phyloP scores from a whole-genome alignment of 2,329 filamentous ascomycete genomes.

The Ceratocystis albifundus region DNA sequence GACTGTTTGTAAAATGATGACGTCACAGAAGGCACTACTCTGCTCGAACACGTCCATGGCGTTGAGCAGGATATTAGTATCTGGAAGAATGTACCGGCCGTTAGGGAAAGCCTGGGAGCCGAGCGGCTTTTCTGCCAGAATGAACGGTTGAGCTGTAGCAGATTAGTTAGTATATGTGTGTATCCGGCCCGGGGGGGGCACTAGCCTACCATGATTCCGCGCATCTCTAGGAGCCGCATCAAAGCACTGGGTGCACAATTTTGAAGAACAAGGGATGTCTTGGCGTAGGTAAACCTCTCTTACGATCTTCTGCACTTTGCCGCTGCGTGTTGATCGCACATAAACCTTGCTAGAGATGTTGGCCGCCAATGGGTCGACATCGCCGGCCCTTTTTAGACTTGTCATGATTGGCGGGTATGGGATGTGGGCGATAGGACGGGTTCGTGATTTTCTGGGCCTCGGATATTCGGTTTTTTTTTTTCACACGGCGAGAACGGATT shows the following conservation, averaged over 20 bases:
- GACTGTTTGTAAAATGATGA: constrained; percentile 92
- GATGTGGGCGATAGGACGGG: background rate
- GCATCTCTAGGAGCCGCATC: constrained; percentile 67
- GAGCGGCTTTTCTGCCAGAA: constrained; percentile 79
- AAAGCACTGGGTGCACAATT: constrained; percentile 67
- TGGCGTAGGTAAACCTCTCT: constrained; percentile 89
- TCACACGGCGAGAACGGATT: background rate
- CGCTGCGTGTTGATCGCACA: constrained; percentile 84
- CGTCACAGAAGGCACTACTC: constrained; percentile 82
- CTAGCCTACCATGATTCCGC: constrained; percentile 56
- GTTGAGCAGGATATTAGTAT: constrained; percentile 90
- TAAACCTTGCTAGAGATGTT: constrained; percentile 94
- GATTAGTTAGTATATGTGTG: constrained; percentile 18
- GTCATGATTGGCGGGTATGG: constrained; percentile 39
- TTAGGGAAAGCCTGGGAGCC: constrained; percentile 70
- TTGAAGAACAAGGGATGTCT: constrained; percentile 94
- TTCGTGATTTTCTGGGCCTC: background rate
- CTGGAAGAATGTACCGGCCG: constrained; percentile 88
- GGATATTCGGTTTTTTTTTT: background rate
- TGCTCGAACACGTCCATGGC: constrained; percentile 97
- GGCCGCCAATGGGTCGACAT: constrained; percentile 44
- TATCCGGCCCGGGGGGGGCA: constrained; percentile 21
- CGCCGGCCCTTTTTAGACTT: constrained; percentile 50
- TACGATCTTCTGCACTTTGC: constrained; percentile 98
- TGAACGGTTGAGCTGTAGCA: constrained; percentile 54